Conservation (phyloP, 148 eudicot species). For the Chenopodium album region DNA sequence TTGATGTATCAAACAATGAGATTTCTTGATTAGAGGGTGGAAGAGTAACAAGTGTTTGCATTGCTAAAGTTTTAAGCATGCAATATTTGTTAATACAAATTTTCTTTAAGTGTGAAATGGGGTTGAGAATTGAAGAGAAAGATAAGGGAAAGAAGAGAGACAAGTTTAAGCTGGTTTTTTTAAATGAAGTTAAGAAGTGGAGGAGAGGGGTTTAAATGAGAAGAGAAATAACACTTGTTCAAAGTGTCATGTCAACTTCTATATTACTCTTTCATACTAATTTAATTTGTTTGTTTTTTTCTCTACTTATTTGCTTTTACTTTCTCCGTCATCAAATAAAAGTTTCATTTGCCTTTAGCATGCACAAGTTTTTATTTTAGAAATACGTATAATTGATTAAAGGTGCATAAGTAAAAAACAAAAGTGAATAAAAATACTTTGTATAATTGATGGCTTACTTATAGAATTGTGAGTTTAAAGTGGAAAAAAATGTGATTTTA, state of each 20-base stretch:
- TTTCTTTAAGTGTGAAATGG: too few relatives aligned
- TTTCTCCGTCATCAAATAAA: too few relatives aligned
- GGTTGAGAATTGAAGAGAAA: not conserved
- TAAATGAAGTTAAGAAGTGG: constrained; percentile 13
- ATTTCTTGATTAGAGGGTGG: constrained; percentile 11
- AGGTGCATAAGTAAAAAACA: too few relatives aligned
- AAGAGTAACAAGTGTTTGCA: constrained; percentile 6
- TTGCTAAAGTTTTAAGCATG: not conserved
- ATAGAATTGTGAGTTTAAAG: too few relatives aligned
- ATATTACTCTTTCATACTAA: not conserved
- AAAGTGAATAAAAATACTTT: too few relatives aligned
- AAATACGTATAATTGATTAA: too few relatives aligned
- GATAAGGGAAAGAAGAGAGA: not conserved
- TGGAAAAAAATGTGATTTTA: too few relatives aligned
- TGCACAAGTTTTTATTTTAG: too few relatives aligned
- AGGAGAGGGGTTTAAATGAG: constrained; percentile 25
- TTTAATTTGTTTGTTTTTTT: too few relatives aligned
- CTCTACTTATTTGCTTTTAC: too few relatives aligned
- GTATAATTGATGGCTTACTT: too few relatives aligned
- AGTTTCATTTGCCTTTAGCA: too few relatives aligned
- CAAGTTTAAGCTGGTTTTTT: constrained; percentile 1
- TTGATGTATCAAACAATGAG: constrained; percentile 30
- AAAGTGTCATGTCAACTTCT: constrained; percentile 27
- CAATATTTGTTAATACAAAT: not conserved
- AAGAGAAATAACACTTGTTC: constrained; percentile 16